phyloP scores from a whole-genome alignment of 495 filamentous ascomycete genomes.

The Penicillium silybi region DNA sequence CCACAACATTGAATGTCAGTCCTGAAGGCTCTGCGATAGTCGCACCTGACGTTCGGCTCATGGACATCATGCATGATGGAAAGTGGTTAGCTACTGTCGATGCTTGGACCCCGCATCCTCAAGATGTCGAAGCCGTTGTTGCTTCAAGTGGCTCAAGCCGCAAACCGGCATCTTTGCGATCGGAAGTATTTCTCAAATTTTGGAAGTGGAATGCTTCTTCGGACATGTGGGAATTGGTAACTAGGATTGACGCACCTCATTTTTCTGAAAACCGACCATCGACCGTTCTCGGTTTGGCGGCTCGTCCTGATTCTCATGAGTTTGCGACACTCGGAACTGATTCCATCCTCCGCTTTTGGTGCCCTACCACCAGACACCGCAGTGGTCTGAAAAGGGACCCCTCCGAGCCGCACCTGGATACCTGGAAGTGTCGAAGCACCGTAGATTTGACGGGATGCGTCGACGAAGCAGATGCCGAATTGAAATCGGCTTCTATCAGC shows the following conservation, averaged over 20 bases:
- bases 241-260: constrained; percentile 82
- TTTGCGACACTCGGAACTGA: constrained; percentile 87
- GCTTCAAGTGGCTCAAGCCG: constrained; percentile 37
- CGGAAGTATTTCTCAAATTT: constrained; percentile 83
- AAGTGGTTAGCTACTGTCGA: constrained; percentile 91
- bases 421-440: constrained; percentile 66
- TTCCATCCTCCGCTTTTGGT: constrained; percentile 72
- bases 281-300: constrained; percentile 63
- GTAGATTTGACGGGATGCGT: constrained; percentile 47
- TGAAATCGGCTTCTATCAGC: constrained; percentile 43
- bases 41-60: constrained; percentile 68
- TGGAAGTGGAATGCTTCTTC: constrained; percentile 71
- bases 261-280: constrained; percentile 46
- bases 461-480: constrained; percentile 31
- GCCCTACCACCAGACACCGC: constrained; percentile 57
- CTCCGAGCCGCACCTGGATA: constrained; percentile 51
- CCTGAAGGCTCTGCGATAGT: constrained; percentile 62
- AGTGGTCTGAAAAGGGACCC: constrained; percentile 57
- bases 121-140: constrained; percentile 55
- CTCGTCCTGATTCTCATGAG: constrained; percentile 58
- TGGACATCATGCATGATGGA: constrained; percentile 73
- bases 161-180: constrained; percentile 17
- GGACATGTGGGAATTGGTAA: constrained; percentile 66
- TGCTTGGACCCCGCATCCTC: constrained; percentile 71
- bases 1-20: constrained; percentile 71